Conservation (phyloP, 768 basidiomycete species). For the Amanita polypyramis region DNA sequence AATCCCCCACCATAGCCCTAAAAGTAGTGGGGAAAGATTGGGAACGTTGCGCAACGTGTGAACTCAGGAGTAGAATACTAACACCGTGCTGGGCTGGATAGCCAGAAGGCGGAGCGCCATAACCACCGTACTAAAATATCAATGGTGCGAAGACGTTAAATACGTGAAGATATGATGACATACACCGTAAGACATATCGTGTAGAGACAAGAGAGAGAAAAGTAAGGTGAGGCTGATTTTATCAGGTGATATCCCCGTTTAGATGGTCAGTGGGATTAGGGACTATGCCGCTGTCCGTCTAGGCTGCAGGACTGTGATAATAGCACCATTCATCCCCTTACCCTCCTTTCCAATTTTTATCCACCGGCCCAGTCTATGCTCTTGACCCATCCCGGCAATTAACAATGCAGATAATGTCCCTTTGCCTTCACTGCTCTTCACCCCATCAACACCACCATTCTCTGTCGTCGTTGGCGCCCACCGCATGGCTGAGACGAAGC, state of each 20-base stretch:
- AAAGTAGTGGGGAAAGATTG: background rate
- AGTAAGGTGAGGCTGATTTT: background rate
- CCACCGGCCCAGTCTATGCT: constrained; percentile 89
- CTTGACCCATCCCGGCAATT: constrained; percentile 77
- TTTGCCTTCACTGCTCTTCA: constrained; percentile 13
- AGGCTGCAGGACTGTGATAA: constrained; percentile 45
- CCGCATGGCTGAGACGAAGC: constrained; percentile 27
- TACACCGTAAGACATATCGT: constrained; percentile 6
- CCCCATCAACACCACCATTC: background rate
- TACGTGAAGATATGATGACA: background rate
- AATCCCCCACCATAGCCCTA: constrained; percentile 23
- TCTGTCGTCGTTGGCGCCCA: constrained; percentile 20
- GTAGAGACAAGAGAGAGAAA: background rate
- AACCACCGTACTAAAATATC: constrained; percentile 9
- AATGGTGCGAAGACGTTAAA: background rate
- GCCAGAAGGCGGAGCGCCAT: constrained; percentile 4
- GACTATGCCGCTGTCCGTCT: constrained; percentile 22
- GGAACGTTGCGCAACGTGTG: too few relatives aligned
- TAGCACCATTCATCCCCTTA: constrained; percentile 62
- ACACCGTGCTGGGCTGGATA: constrained; percentile 14
- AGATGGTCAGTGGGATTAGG: background rate
- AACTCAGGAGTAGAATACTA: background rate
- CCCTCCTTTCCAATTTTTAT: constrained; percentile 51
- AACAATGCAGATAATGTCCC: constrained; percentile 36
- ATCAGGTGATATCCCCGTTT: too few relatives aligned